Percentiles rank a stretch among this genome's conserved stretches.
Evolutionary conservation across 164 flowering plant species (phyloP).

Genomic region (Cinnamomum micranthum): DNA sequence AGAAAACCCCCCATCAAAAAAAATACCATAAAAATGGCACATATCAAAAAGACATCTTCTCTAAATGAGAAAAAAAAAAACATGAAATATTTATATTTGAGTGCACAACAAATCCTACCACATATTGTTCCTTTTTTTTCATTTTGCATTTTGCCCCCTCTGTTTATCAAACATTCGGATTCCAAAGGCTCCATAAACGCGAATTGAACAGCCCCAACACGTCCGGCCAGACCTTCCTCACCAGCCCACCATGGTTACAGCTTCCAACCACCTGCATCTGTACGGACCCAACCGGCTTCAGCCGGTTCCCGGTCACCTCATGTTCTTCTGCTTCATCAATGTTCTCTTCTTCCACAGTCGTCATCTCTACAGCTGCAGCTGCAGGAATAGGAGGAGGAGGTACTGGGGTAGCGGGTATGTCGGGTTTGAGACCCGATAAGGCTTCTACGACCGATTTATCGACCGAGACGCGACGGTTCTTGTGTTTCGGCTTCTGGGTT

Average conservation of each 20-base stretch:
- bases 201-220: conserved; percentile 69
- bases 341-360: neutral
- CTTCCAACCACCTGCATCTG: neutral
- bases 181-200: conserved; percentile 82
- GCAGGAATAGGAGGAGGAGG: neutral
- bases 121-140: neutral
- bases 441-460: neutral
- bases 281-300: neutral
- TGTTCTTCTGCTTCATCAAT: neutral
- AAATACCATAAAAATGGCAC: neutral
- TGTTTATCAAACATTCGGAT: conserved; percentile 25
- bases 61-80: neutral
- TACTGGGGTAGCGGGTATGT: neutral
- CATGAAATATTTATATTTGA: neutral
- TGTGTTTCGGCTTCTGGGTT: conserved; percentile 3
- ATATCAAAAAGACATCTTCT: neutral
- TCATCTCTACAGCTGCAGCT: neutral
- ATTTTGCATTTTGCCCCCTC: neutral
- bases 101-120: neutral
- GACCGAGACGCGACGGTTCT: conserved; percentile 1
- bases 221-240: conserved; percentile 74
- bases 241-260: neutral
- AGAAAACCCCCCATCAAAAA: neutral
- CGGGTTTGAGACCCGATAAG: neutral
- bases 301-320: neutral